Base-by-base conservation (phyloP, 495 filamentous ascomycete species). In the Aspergillus affinis region DNA sequence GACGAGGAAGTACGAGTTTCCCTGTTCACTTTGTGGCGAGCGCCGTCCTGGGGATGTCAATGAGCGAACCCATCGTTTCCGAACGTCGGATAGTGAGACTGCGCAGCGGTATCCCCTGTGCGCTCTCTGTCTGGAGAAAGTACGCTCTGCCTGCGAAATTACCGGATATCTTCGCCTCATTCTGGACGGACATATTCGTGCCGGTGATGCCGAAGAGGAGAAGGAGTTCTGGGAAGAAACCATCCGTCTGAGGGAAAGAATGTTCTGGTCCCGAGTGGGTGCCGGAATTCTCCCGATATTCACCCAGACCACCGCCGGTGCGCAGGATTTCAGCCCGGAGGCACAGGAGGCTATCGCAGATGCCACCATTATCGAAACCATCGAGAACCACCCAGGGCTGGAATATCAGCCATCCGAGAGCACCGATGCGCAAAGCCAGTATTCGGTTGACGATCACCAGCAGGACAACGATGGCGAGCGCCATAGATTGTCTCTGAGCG, bases 231-330 rank as follows among this genome's bases (percentile, higher is more conserved):
- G 94, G 94, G 92, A 96, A 68, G 94, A 98, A 74, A 90, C 90
- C 55, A 87, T 96, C 18, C 84, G 89, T 19, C 75, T 98, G 52
- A 81, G 94, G 48, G 94, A 98, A 69, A 82, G 91, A 61, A 96
- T 97, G 88, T 98, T 98, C 69, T 98, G 94, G 94, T 86, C 88
- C 49, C 79, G 94, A 27, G 84, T 98, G 49, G 93, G 93, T 17
- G 93, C 89, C 17, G 93, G 93, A 18, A 90, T 97, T 4, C 77
- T 97, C 48, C 93, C 92, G 0, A 73, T 80, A n/a, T 81, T 80
- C 23, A 61, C 76, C 19, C 68, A 68, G 21, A 36, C 54, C 30
- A 65, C 60, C 46, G 55, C 60, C 46, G 55, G 20, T 21, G 23
- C 47, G 17, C 58, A 62, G 57, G 57, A 32, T 51, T 61, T 17